Conservation (phyloP, 768 basidiomycete genomes). For the Lentinula sp. region DNA sequence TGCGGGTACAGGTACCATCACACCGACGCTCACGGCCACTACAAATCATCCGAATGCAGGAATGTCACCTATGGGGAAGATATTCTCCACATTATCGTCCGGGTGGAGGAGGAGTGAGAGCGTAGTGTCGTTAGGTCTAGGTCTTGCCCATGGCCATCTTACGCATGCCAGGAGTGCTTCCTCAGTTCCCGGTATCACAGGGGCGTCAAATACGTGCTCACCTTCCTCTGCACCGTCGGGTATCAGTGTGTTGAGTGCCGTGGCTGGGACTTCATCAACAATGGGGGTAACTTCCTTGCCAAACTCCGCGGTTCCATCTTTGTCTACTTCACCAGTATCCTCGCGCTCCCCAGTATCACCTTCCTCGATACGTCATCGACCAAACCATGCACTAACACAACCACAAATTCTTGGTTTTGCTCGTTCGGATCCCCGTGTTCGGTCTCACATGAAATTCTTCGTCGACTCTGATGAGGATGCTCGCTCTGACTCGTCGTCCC, state of each 20-base stretch:
- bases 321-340: background rate
- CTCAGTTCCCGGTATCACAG: background rate
- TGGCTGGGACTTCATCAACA: background rate
- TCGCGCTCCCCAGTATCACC: background rate
- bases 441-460: background rate
- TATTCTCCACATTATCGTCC: background rate
- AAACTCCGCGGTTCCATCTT: background rate
- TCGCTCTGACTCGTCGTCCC: background rate
- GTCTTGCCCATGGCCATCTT: background rate
- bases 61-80: slow-evolving; percentile 1
- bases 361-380: background rate
- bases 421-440: background rate
- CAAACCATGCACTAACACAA: background rate
- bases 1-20: background rate
- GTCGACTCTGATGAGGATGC: background rate
- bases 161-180: background rate
- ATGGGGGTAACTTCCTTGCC: background rate
- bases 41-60: background rate
- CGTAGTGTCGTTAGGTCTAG: background rate
- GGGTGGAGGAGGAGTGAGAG: slow-evolving; percentile 3
- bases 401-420: background rate
- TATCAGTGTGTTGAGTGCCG: background rate
- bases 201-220: background rate
- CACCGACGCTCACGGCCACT: background rate
- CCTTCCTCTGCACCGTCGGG: background rate